Base-by-base conservation (phyloP, 2,329 filamentous ascomycete genomes). In the Pseudogymnoascus sp. region DNA sequence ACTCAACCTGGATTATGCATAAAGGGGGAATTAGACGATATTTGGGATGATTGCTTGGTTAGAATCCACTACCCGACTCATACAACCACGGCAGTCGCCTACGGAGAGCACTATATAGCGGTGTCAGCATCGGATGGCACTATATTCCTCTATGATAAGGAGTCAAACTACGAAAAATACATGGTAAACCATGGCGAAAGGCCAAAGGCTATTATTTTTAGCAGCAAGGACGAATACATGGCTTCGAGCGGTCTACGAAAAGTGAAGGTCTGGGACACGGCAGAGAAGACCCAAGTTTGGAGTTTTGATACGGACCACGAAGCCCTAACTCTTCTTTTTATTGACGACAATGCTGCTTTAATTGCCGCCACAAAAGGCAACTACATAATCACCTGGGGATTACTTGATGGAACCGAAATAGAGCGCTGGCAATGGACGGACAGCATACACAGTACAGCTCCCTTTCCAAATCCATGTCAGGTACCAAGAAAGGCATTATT, bases 1-100 rank as follows among this genome's bases (percentile, higher is more conserved):
- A 23, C 11, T 11, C 58, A 63, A 3, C 37, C 31, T 31, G 61
- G 62, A 14, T 28, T 72, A 3, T 16, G 55, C 7, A 64, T 73
- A n/a, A 68, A 65, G 28, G 72, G 71, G 4, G 28, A 69, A 2
- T 61, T 63, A n/a, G 59, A 62, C 3, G 60, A 40, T 4, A 61
- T 61, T 4, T 76, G 74, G 74, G 73, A 75, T 63, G 73, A 75
- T 52, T 74, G 74, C 62, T 41, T 75, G 6, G 63, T 66, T 25
- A 65, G 67, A 4, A 69, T 74, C 37, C 69, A 74, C 61, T 74
- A 73, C 61, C 58, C 63, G 9, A 64, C 65, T 41, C 67, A 68
- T 1, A 62, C 64, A 31, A 61, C 72, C 1, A 71, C 65, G n/a
- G 63, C 70, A 1, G 58, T 74, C 1, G 60, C 65, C 31, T 67